phyloP scores from a whole-genome alignment of 768 basidiomycete species.

The Tephrocybe sp. region DNA sequence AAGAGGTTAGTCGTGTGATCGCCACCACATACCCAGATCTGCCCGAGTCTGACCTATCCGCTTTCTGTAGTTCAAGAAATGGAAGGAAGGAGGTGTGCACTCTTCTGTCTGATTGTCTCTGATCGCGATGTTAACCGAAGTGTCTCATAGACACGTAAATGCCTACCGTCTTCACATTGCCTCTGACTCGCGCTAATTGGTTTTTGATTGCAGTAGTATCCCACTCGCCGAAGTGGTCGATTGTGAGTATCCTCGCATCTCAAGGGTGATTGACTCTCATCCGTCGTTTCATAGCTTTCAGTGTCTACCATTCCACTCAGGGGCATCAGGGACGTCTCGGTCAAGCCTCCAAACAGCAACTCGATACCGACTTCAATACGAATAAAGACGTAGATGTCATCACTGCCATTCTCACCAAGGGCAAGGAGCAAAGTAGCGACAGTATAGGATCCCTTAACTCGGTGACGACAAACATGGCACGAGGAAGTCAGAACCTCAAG shows the following conservation, averaged over 20 bases:
- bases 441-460: constrained; percentile 30
- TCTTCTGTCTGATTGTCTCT: constrained; percentile 10
- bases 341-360: constrained; percentile 78
- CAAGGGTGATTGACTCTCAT: background rate
- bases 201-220: constrained; percentile 48
- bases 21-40: constrained; percentile 3
- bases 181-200: constrained; percentile 11
- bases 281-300: constrained; percentile 57
- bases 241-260: constrained; percentile 44
- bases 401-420: constrained; percentile 58
- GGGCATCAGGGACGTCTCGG: constrained; percentile 79
- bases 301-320: constrained; percentile 68
- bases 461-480: constrained; percentile 20
- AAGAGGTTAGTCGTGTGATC: constrained; percentile 47
- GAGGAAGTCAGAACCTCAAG: constrained; percentile 16
- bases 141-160: constrained; percentile 64
- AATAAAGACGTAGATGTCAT: constrained; percentile 67
- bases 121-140: constrained; percentile 20
- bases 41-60: constrained; percentile 12
- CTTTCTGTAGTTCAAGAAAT: constrained; percentile 62
- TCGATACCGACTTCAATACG: constrained; percentile 71
- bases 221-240: constrained; percentile 80
- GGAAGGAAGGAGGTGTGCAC: constrained; percentile 73
- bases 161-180: background rate
- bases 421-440: constrained; percentile 56